Conservation (phyloP, 2,329 filamentous ascomycete genomes). For the Aspergillus sp. region DNA sequence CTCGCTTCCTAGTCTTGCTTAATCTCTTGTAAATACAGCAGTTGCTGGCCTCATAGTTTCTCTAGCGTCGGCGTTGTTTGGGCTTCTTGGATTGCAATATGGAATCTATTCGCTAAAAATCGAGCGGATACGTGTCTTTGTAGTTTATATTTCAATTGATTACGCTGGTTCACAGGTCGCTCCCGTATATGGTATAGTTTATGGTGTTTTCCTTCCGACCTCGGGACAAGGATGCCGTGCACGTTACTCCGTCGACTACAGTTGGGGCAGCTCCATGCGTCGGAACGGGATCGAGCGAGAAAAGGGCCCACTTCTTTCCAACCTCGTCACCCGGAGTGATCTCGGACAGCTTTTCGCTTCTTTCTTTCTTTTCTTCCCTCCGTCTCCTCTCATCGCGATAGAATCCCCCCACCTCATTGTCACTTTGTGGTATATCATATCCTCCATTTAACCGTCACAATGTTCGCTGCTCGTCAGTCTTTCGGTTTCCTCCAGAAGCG, state of each 20-base stretch:
- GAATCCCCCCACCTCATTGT: conserved; percentile 9
- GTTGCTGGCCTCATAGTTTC: conserved; percentile 17
- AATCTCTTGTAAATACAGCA: conserved; percentile 1
- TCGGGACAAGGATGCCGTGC: neutral
- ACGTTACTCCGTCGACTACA: neutral
- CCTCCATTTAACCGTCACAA: conserved; percentile 37
- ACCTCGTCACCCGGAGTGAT: conserved; percentile 18
- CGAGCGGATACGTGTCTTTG: conserved; percentile 3
- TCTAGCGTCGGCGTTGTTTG: conserved; percentile 34
- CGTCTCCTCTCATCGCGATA: conserved; percentile 19
- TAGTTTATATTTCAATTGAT: neutral
- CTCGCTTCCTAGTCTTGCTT: conserved; percentile 1
- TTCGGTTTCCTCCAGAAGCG: conserved; percentile 66
- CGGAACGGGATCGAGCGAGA: conserved; percentile 22
- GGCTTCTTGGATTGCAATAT: conserved; percentile 10
- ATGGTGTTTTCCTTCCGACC: neutral
- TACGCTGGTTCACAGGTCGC: too few relatives aligned
- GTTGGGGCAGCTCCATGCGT: neutral
- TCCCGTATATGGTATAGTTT: too few relatives aligned
- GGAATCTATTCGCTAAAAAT: neutral
- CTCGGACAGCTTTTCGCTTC: conserved; percentile 18
- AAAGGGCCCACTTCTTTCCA: conserved; percentile 11
- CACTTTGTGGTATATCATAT: conserved; percentile 13
- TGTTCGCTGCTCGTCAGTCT: conserved; percentile 69
- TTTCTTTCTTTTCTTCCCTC: conserved; percentile 16